phyloP scores from a whole-genome alignment of 805 yeast genomes.

The Teunomyces kruisii region DNA sequence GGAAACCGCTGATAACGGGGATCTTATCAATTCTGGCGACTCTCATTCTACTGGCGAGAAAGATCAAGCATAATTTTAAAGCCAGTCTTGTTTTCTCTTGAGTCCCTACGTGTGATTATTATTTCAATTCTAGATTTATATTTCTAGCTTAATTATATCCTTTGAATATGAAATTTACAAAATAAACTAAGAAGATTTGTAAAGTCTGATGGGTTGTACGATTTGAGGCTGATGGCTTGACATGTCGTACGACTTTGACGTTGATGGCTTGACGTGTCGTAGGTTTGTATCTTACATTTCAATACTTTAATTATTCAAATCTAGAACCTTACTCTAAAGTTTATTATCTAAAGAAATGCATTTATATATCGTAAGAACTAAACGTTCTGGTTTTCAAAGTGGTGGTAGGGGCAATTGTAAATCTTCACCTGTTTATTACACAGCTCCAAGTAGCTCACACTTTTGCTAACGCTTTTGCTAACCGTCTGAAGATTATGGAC shows the following conservation, averaged over 20 bases:
- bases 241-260: no score
- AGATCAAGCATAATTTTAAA: slow-evolving; percentile 4
- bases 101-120: background rate
- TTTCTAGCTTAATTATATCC: no score
- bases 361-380: background rate
- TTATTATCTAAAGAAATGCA: background rate
- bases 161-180: background rate
- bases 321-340: background rate
- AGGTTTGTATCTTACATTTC: no score
- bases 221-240: no score
- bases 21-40: slow-evolving; percentile 9
- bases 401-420: slow-evolving; percentile 8
- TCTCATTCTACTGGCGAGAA: slow-evolving; percentile 10
- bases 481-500: slow-evolving; percentile 8
- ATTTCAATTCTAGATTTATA: background rate
- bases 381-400: background rate
- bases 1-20: slow-evolving; percentile 25
- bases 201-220: no score
- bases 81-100: background rate
- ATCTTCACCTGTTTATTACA: slow-evolving; percentile 10
- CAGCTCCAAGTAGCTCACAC: slow-evolving; percentile 11
- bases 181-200: no score
- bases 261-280: no score
- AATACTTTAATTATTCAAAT: no score
- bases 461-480: slow-evolving; percentile 8